Evolutionary conservation across 2,329 filamentous ascomycete genomes (phyloP), one percentile per base, ranked within the genome.

Genomic region (Fusarium incarnatum): DNA sequence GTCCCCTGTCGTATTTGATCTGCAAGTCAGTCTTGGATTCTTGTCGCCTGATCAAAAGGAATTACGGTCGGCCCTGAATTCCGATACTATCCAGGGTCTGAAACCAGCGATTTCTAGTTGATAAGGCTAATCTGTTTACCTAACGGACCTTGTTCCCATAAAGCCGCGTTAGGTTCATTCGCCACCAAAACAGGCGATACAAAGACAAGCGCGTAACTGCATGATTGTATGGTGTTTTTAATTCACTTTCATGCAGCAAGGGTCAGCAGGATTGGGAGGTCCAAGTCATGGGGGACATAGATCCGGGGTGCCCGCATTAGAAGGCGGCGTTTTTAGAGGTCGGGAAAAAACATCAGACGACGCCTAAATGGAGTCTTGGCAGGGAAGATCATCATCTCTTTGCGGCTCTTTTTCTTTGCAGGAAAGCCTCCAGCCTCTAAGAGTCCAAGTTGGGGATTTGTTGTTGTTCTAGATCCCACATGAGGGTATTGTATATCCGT

Each of bases 311-410:
- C 41, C 62, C 54, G 56, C 41, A 50, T 56, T 46, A 18, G 16
- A 49, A 27, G 41, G 55, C 42, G 23, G 49, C 22, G 49, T 32
- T 49, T 50, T 54, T 68, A 68, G 50, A 67, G 48, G 48, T 56
- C 49, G 57, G 67, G 34, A 32, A 54, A 50, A 68, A 68, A 60
- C 52, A 72, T 73, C 68, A 74, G 72, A 60, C 65, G 72, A 74
- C 63, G 62, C 60, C 64, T 66, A 55, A 57, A 70, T 67, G 32
- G 48, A 52, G 62, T 30, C 67, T 71, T 56, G 67, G 67, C 58
- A 44, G 25, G 40, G 45, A 40, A 68, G 67, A 60, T 57, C 37
- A 64, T 56, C 45, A 48, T 67, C 67, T 70, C 46, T 56, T 70
- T 70, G 57, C 63, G 64, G 66, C 66, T 67, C 63, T 68, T 66